phyloP scores from a whole-genome alignment of 2,329 filamentous ascomycete species.

The Aspergillus udagawae region DNA sequence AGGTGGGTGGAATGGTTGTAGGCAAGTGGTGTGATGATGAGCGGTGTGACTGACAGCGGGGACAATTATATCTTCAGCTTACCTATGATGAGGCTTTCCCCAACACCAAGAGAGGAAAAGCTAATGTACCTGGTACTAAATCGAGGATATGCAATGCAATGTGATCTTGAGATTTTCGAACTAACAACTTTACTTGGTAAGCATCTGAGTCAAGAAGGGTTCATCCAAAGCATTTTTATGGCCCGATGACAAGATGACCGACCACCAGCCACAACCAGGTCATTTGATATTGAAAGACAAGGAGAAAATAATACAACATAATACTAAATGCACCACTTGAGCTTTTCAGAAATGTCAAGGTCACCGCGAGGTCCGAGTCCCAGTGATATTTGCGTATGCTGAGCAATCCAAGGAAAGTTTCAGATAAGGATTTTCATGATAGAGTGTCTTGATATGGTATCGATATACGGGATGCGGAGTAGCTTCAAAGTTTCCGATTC shows the following conservation, averaged over 20 bases:
- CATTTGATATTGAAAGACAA: conserved; percentile 17
- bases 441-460: neutral
- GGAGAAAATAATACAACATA: conserved; percentile 6
- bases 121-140: neutral
- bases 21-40: conserved; percentile 20
- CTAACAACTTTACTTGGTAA: neutral
- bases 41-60: conserved; percentile 26
- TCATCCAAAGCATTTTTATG: neutral
- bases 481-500: neutral
- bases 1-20: conserved; percentile 1
- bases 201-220: neutral
- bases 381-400: neutral
- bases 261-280: conserved; percentile 16
- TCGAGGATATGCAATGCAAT: neutral
- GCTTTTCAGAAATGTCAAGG: conserved; percentile 13
- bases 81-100: neutral
- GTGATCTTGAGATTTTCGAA: neutral
- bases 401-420: neutral
- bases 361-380: conserved; percentile 7
- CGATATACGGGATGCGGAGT: neutral
- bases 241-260: conserved; percentile 9
- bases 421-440: conserved; percentile 3
- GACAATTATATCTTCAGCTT: conserved; percentile 1
- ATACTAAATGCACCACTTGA: conserved; percentile 15
- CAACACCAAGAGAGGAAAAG: neutral